Evolutionary conservation across 768 basidiomycete species (phyloP).

Genomic region (Piloderma croceum): DNA sequence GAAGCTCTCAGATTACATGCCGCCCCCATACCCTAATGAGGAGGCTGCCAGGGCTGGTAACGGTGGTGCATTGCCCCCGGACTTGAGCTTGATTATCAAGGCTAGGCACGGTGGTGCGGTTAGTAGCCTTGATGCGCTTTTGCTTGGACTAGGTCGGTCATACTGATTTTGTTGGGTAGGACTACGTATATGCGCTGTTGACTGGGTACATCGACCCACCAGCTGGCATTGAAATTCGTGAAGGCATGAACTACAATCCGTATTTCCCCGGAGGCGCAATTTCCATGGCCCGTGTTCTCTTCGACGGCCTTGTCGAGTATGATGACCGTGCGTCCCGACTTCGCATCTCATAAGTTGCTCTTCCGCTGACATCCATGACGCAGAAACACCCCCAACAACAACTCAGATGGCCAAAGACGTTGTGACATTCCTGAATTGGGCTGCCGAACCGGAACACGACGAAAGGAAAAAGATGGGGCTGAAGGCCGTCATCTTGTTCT

Average conservation of each 20-base stretch:
- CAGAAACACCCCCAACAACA: constrained; percentile 92
- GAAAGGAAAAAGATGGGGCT: constrained; percentile 95
- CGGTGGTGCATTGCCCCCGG: constrained; percentile 92
- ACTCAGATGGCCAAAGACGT: constrained; percentile 99
- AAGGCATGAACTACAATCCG: constrained; percentile 98
- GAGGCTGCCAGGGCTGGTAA: constrained; percentile 95
- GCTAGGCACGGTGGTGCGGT: constrained; percentile 96
- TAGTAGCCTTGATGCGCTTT: constrained; percentile 33
- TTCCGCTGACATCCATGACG: neutral
- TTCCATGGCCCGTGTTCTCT: constrained; percentile 95
- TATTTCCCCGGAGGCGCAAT: constrained; percentile 99
- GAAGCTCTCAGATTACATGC: constrained; percentile 97
- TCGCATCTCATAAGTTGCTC: neutral
- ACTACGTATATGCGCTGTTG: constrained; percentile 94
- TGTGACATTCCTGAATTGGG: constrained; percentile 91
- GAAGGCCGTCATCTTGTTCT: constrained; percentile 93
- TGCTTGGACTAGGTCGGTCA: neutral
- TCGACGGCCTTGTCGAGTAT: constrained; percentile 94
- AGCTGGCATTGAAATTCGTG: constrained; percentile 89
- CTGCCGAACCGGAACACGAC: constrained; percentile 96
- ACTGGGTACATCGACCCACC: constrained; percentile 97
- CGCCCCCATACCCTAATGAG: constrained; percentile 92
- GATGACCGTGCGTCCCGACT: constrained; percentile 65
- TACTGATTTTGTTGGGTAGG: constrained; percentile 44
- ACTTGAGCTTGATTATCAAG: constrained; percentile 95